A percentile compares a stretch with the other conserved stretches of the same genome.
Conservation (phyloP, 2,329 filamentous ascomycete genomes). For the Blastomyces percursus region DNA sequence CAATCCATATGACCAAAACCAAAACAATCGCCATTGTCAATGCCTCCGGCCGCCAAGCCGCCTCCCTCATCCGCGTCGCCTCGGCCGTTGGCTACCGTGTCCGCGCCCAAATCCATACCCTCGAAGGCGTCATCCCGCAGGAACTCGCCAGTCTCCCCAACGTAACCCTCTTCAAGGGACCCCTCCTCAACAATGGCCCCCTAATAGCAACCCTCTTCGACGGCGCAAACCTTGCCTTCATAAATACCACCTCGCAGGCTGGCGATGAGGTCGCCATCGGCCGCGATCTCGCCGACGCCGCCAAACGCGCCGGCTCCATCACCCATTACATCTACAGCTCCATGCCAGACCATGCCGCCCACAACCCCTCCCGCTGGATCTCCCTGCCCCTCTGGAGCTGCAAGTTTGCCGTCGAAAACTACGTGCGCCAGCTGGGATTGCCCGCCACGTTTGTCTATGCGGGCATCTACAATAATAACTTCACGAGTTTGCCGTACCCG, state of each 20-base stretch:
- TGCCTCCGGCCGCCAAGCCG: conserved; percentile 87
- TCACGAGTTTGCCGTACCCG: conserved; percentile 83
- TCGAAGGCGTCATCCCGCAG: conserved; percentile 75
- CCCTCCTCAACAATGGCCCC: conserved; percentile 57
- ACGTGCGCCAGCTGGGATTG: conserved; percentile 69
- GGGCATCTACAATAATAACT: conserved; percentile 99
- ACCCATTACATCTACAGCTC: conserved; percentile 93
- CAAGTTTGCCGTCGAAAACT: conserved; percentile 88
- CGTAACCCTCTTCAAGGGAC: conserved; percentile 59
- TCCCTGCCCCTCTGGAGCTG: conserved; percentile 81
- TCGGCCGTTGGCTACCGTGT: conserved; percentile 90
- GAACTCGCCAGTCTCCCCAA: conserved; percentile 76
- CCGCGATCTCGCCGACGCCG: conserved; percentile 75
- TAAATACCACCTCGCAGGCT: conserved; percentile 88
- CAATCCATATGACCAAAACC: conserved; percentile 31
- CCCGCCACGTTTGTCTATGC: conserved; percentile 91
- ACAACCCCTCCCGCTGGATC: conserved; percentile 59
- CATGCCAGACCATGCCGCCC: conserved; percentile 87
- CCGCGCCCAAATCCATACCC: conserved; percentile 78
- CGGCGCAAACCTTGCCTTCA: conserved; percentile 80
- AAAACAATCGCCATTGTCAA: conserved; percentile 90
- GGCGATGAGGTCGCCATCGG: conserved; percentile 89
- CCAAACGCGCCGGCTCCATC: conserved; percentile 64
- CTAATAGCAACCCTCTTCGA: conserved; percentile 70
- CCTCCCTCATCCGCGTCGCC: conserved; percentile 87